Conservation (phyloP, 108 stramenopile genomes). For the Pseudonitzschia delicatissima region DNA sequence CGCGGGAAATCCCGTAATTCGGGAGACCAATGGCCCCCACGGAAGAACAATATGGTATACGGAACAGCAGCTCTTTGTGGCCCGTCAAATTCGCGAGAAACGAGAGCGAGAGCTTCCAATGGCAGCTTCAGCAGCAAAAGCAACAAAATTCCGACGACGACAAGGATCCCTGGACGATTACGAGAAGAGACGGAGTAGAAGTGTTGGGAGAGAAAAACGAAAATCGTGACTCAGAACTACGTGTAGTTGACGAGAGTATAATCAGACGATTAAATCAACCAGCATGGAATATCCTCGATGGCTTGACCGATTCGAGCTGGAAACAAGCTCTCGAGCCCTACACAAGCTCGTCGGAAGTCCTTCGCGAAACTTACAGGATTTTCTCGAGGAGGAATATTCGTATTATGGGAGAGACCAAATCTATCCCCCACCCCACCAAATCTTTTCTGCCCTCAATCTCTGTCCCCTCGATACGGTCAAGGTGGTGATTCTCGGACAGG, state of each 20-base stretch:
- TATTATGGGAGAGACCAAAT: not conserved
- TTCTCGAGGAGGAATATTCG: not conserved
- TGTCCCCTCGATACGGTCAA: conserved; percentile 84
- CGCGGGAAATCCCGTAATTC: conserved; percentile 50
- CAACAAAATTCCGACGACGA: not conserved
- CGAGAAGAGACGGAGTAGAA: not conserved
- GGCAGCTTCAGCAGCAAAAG: not conserved
- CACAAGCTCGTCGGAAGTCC: not conserved
- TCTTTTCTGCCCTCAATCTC: conserved; percentile 89
- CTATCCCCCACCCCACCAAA: conserved; percentile 59
- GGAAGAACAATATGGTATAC: conserved; percentile 77
- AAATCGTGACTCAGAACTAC: not conserved
- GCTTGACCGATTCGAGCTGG: conserved; percentile 57
- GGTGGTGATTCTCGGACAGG: conserved; percentile 85
- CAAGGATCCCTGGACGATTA: conserved; percentile 2
- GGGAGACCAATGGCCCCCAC: conserved; percentile 74
- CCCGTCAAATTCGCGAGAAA: conserved; percentile 18
- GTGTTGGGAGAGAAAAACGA: not conserved
- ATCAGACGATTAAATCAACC: not conserved
- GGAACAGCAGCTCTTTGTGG: conserved; percentile 69
- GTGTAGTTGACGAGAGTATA: conserved; percentile 5
- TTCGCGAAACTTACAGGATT: conserved; percentile 3
- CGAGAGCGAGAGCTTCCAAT: not conserved
- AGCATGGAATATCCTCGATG: conserved; percentile 21
- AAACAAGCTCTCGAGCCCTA: conserved; percentile 34